phyloP scores from a whole-genome alignment of 495 filamentous ascomycete species.

The Lepidopterella palustris region DNA sequence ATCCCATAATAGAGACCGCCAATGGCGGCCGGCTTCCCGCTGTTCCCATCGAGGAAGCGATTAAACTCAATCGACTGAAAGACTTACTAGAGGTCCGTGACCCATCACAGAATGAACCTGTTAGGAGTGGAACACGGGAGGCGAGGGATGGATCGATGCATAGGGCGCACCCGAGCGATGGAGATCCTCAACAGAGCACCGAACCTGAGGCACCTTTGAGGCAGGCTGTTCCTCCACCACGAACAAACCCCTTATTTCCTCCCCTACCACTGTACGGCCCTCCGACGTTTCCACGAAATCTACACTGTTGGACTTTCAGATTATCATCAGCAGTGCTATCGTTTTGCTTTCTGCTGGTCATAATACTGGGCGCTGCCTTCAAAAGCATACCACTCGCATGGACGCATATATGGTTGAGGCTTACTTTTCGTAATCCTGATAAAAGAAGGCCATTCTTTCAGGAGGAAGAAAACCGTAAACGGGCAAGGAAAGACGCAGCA shows the following conservation, averaged over 20 bases:
- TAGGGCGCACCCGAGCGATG: slow-evolving; percentile 19
- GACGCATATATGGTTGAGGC: slow-evolving; percentile 41
- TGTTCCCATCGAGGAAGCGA: slow-evolving; percentile 58
- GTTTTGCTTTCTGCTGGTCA: slow-evolving; percentile 63
- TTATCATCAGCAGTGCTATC: slow-evolving; percentile 66
- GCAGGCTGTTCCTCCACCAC: slow-evolving; percentile 46
- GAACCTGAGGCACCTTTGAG: slow-evolving; percentile 36
- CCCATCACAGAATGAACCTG: slow-evolving; percentile 16
- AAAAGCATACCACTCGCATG: slow-evolving; percentile 51
- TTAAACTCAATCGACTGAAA: slow-evolving; percentile 57
- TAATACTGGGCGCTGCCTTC: slow-evolving; percentile 66
- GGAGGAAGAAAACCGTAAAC: slow-evolving; percentile 56
- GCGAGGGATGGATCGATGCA: slow-evolving; percentile 33
- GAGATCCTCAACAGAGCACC: slow-evolving; percentile 11
- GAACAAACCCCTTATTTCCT: slow-evolving; percentile 81
- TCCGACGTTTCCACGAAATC: slow-evolving; percentile 52
- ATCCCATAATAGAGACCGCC: slow-evolving; percentile 62
- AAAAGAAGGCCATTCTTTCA: slow-evolving; percentile 58
- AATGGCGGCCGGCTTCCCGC: slow-evolving; percentile 58
- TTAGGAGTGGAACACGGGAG: slow-evolving; percentile 4
- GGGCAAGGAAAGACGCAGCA: slow-evolving; percentile 49
- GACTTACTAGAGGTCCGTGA: slow-evolving; percentile 42
- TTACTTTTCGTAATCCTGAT: slow-evolving; percentile 53
- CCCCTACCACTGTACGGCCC: slow-evolving; percentile 79
- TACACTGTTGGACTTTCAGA: slow-evolving; percentile 60